Percentiles rank a stretch among this genome's conserved stretches.
Evolutionary conservation across 108 stramenopile species (phyloP).

Genomic region (Skeletonema marinoi): DNA sequence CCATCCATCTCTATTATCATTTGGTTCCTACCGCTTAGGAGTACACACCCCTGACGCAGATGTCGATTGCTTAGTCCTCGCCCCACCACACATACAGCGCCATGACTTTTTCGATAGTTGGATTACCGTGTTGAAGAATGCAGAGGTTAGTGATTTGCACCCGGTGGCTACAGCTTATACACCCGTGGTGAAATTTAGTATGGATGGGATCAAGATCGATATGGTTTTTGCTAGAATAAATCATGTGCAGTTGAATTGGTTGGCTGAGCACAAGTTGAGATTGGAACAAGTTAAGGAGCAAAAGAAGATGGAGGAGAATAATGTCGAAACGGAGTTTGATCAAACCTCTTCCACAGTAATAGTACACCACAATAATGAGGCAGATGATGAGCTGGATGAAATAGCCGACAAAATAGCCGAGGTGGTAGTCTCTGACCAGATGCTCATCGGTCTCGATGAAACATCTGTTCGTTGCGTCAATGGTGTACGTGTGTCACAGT

Average conservation of each 20-base stretch:
- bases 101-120: slow-evolving; percentile 69
- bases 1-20: slow-evolving; percentile 24
- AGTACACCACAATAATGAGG: neutral
- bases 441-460: slow-evolving; percentile 70
- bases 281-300: neutral
- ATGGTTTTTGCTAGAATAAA: slow-evolving; percentile 66
- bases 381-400: slow-evolving; percentile 27
- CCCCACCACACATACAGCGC: slow-evolving; percentile 49
- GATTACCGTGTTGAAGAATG: slow-evolving; percentile 49
- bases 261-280: neutral
- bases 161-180: slow-evolving; percentile 73
- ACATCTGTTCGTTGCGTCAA: slow-evolving; percentile 87
- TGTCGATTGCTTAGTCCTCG: slow-evolving; percentile 69
- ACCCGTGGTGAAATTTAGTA: slow-evolving; percentile 77
- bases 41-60: slow-evolving; percentile 75
- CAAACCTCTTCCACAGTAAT: neutral
- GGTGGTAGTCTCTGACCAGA: slow-evolving; percentile 44
- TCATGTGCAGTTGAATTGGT: slow-evolving; percentile 15
- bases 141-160: slow-evolving; percentile 48
- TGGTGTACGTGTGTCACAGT: slow-evolving; percentile 93
- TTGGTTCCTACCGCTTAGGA: slow-evolving; percentile 77
- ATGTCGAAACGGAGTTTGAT: neutral
- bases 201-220: slow-evolving; percentile 70
- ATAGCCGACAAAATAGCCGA: slow-evolving; percentile 49
- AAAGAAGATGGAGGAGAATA: neutral